Conservation (phyloP, 352 stramenopile genomes). For the Phytopythium montanum region DNA sequence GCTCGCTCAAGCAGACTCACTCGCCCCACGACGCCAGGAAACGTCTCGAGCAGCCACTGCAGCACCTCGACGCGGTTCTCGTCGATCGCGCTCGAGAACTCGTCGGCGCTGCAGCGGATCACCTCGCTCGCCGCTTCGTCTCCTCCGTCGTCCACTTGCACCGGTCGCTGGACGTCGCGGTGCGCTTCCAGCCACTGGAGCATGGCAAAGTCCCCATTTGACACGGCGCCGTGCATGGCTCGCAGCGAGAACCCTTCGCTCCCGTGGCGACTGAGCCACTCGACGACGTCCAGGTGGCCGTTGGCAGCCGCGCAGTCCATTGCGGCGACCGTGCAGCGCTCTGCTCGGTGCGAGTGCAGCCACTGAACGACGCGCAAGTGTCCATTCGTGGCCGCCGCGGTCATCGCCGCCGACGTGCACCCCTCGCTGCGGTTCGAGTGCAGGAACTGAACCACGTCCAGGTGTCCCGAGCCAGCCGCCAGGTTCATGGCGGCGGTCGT, state of each 20-base stretch:
- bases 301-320: conserved; percentile 24
- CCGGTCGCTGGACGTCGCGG: not conserved
- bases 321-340: conserved; percentile 25
- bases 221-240: conserved; percentile 15
- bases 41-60: conserved; percentile 19
- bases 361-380: conserved; percentile 25
- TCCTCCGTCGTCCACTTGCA: not conserved
- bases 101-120: not conserved
- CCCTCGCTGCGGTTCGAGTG: conserved; percentile 17
- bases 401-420: conserved; percentile 29
- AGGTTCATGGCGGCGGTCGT: conserved; percentile 24
- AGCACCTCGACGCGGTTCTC: conserved; percentile 21
- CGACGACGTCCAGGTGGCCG: conserved; percentile 23
- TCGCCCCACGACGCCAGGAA: not conserved
- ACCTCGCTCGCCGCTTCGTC: not conserved
- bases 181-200: conserved; percentile 18
- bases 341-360: conserved; percentile 23
- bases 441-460: conserved; percentile 24
- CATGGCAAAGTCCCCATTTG: conserved; percentile 17
- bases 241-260: conserved; percentile 15
- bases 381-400: conserved; percentile 22
- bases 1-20: not conserved
- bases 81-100: conserved; percentile 20
- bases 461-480: conserved; percentile 21
- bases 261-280: conserved; percentile 15